These are phyloP conservation scores for Scytalidium sp. DNA, from an alignment of 2,329 filamentous ascomycete genomes.

Conservation along the genomic window DNA sequence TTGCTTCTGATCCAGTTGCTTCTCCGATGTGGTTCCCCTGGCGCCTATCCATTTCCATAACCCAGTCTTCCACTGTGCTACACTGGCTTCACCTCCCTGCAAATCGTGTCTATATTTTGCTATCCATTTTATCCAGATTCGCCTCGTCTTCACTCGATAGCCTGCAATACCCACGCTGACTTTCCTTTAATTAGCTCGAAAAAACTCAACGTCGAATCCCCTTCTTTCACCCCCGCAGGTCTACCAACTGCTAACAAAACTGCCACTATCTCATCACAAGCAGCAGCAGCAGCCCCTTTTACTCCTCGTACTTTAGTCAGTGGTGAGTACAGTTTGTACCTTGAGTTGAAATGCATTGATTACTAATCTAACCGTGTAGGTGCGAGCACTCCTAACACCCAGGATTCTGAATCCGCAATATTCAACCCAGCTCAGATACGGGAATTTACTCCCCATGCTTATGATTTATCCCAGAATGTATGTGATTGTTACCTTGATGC, in stretches of 20 bases:
- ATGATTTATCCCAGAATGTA: constrained; percentile 49
- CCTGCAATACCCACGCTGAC: constrained; percentile 8
- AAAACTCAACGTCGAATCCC: constrained; percentile 90
- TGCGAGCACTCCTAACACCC: constrained; percentile 25
- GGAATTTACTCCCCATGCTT: constrained; percentile 57
- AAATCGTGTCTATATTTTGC: no score
- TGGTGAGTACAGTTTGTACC: constrained; percentile 19
- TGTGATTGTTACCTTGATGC: constrained; percentile 10
- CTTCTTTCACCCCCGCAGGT: constrained; percentile 79
- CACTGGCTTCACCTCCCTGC: no score
- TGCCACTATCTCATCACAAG: constrained; percentile 78
- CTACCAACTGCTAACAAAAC: constrained; percentile 56
- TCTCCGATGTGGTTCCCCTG: no score
- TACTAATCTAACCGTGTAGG: constrained; percentile 21
- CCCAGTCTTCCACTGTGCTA: no score
- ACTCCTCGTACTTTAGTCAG: constrained; percentile 61
- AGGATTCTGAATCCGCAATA: constrained; percentile 33
- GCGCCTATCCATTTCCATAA: no score
- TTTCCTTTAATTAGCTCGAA: constrained; percentile 43
- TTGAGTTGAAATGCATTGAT: neutral
- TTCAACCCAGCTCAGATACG: constrained; percentile 57
- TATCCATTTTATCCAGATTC: no score
- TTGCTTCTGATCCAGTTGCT: no score
- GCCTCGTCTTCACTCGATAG: constrained; percentile 1
- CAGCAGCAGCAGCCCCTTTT: constrained; percentile 84